phyloP scores from a whole-genome alignment of 2,329 filamentous ascomycete genomes.

The Stachybotrys elegans region DNA sequence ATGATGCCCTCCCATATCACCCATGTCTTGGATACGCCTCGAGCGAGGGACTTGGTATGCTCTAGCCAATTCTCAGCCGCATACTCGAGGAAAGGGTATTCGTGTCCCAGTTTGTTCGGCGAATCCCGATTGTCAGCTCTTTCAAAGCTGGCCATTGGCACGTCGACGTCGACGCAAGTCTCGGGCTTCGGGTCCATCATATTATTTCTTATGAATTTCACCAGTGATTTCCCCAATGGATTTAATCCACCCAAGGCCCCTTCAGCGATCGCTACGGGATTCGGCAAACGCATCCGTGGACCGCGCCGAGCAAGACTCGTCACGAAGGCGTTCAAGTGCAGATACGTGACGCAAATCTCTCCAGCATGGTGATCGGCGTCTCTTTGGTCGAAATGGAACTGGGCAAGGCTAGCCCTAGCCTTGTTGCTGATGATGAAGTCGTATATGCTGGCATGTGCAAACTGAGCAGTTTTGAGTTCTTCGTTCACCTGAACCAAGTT shows the following conservation, averaged over 20 bases:
- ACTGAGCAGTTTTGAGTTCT: constrained; percentile 22
- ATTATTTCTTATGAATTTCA: background rate
- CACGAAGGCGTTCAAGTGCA: background rate
- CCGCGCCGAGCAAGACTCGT: background rate
- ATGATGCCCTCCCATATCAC: background rate
- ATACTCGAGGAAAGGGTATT: background rate
- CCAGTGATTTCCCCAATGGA: too few species aligned
- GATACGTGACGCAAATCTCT: background rate
- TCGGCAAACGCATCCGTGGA: background rate
- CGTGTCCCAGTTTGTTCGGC: background rate
- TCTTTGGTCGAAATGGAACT: background rate
- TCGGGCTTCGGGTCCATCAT: background rate
- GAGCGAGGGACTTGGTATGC: background rate
- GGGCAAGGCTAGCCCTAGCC: background rate
- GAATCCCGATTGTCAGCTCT: background rate
- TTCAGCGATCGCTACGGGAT: background rate
- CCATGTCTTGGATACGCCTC: background rate
- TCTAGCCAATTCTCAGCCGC: background rate
- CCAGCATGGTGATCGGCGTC: background rate
- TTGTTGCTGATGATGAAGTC: constrained; percentile 16
- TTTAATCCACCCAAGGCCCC: background rate
- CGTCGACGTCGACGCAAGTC: background rate
- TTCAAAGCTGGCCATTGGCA: background rate
- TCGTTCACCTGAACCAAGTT: constrained; percentile 28
- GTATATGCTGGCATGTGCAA: constrained; percentile 26